Evolutionary conservation across 176 grass and related monocot species (phyloP).

Genomic region (Microstegium vimineum): DNA sequence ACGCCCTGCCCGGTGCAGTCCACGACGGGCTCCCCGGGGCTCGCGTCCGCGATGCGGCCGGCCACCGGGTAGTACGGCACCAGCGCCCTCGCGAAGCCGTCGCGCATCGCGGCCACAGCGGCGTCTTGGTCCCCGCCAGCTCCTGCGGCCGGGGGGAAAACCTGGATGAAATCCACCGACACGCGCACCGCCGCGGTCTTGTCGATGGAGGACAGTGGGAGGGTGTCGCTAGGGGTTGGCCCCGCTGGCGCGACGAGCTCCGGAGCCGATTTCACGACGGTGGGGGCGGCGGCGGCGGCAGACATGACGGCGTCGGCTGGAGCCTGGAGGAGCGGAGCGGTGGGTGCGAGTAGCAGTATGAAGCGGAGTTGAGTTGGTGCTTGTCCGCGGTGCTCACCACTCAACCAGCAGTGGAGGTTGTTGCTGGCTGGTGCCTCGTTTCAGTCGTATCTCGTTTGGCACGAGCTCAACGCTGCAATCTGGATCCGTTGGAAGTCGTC

Average conservation of each 20-base stretch:
- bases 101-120: constrained; percentile 41
- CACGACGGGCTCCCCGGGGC: constrained; percentile 42
- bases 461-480: background rate
- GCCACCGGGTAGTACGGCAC: constrained; percentile 70
- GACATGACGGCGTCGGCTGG: constrained; percentile 25
- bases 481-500: background rate
- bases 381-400: background rate
- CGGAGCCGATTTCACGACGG: constrained; percentile 38
- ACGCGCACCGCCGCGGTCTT: constrained; percentile 44
- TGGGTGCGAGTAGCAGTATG: background rate
- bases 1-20: constrained; percentile 52
- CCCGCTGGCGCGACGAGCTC: constrained; percentile 37
- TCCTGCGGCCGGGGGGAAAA: constrained; percentile 28
- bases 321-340: background rate
- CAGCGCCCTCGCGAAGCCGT: constrained; percentile 56
- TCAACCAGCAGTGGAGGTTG: background rate
- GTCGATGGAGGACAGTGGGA: constrained; percentile 74
- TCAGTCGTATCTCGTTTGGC: background rate
- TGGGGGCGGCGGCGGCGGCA: constrained; percentile 2
- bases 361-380: background rate
- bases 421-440: background rate
- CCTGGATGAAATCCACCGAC: constrained; percentile 63
- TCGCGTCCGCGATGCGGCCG: constrained; percentile 44
- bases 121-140: background rate
- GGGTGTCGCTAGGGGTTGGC: constrained; percentile 23